Base-by-base conservation (phyloP, 139 green algal species). In the Zygnema cylindricum region DNA sequence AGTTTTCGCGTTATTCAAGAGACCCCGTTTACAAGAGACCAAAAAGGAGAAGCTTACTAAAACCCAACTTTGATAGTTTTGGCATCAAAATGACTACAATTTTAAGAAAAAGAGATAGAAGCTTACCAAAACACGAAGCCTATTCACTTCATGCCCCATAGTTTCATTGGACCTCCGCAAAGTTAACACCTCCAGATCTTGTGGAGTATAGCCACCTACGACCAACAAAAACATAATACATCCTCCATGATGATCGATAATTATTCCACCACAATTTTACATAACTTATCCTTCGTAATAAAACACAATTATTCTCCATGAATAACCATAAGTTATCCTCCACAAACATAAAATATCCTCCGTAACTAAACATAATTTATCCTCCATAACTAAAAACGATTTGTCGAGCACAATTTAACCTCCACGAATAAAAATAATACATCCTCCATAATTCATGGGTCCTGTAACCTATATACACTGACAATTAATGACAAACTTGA, bases 91-190 rank as follows among this genome's bases (percentile, higher is more conserved):
- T n/a, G n/a, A n/a, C n/a, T n/a, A n/a, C n/a, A n/a, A n/a, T n/a
- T n/a, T n/a, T n/a, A n/a, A n/a, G n/a, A n/a, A n/a, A n/a, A n/a
- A n/a, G n/a, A n/a, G n/a, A n/a, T n/a, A n/a, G n/a, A n/a, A 16
- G 7, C 71, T 57, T 79, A 85, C 77, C 77, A 81, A 39, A 7
- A 77, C 42, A 16, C 77, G 77, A 7, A 85, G 77, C 42, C 82
- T 85, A 54, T 82, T 75, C 11, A 85, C 3, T 77, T 85, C 77
- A 41, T 40, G 33, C 3, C 77, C 77, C 77, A 85, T 85, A 54
- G 77, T 54, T 39, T 85, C 7, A 54, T 85, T 85, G 3, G 77
- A 82, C 33, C 49, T 40, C 16, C 71, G 71, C 11, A 79, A 16
- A 11, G 7, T 16, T 16, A 3, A 54, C 16, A 79, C 71, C 71